Percentiles rank a stretch among this genome's conserved stretches.
These are phyloP conservation scores for Pyrenochaeta sp. DNA, from an alignment of 2,329 filamentous ascomycete genomes.

Conservation along the genomic window DNA sequence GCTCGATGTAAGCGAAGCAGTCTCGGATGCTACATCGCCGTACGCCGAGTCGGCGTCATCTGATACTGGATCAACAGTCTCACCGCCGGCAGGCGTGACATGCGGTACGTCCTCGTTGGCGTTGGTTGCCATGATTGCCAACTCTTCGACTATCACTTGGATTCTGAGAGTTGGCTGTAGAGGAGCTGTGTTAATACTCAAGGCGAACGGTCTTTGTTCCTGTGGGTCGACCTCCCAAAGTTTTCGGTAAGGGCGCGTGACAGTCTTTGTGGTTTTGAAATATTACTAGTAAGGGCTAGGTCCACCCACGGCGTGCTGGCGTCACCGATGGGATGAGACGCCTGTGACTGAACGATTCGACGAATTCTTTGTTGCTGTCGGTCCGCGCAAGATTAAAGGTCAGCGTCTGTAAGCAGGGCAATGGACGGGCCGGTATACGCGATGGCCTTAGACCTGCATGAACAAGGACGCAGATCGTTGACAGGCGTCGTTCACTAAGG, in stretches of 20 bases:
- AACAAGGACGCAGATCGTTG: not conserved
- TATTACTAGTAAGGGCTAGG: too few species aligned
- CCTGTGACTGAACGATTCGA: not conserved
- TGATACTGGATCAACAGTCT: conserved; percentile 2
- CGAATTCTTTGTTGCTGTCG: not conserved
- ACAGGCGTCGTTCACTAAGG: not conserved
- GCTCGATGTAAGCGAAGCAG: conserved; percentile 37
- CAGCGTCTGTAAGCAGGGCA: not conserved
- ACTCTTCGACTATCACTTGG: not conserved
- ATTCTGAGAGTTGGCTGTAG: not conserved
- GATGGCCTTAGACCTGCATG: not conserved
- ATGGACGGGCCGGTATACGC: not conserved
- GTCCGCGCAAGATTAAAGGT: not conserved
- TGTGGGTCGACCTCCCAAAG: not conserved
- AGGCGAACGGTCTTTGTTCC: not conserved
- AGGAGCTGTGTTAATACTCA: not conserved
- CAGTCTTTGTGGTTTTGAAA: too few species aligned
- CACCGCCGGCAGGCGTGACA: not conserved
- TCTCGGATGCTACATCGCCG: conserved; percentile 29
- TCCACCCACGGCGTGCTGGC: not conserved
- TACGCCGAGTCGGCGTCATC: conserved; percentile 31
- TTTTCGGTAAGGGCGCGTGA: not conserved
- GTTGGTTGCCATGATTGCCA: not conserved
- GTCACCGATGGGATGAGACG: not conserved
- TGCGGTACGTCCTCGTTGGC: not conserved